Percentiles rank a stretch among this genome's conserved stretches.
These are phyloP conservation scores for Botrytis sinoallii DNA, from an alignment of 2,329 filamentous ascomycete species.

Conservation along the genomic window DNA sequence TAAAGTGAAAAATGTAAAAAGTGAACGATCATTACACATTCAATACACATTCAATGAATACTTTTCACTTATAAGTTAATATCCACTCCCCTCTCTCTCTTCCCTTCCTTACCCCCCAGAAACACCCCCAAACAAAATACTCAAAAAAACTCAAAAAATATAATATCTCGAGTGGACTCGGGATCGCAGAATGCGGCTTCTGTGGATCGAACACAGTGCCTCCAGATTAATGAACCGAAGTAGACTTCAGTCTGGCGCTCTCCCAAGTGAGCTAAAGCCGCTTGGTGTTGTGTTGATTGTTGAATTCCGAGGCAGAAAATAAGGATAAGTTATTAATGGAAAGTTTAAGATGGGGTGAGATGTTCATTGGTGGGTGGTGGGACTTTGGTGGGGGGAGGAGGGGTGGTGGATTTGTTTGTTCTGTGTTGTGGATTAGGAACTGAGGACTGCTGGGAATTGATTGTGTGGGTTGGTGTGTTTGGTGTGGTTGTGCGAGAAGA, in stretches of 20 bases:
- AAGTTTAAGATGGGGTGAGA: no score
- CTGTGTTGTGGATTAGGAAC: no score
- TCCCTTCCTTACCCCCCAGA: no score
- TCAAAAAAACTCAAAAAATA: not conserved
- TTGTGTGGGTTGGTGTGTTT: no score
- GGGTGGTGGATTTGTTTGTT: no score
- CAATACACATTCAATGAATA: not conserved
- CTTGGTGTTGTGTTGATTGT: not conserved
- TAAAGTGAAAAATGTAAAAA: not conserved
- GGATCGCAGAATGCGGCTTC: conserved; percentile 11
- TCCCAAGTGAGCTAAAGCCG: conserved; percentile 13
- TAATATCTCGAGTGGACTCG: not conserved
- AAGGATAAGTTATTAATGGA: accelerated
- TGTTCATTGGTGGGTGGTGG: no score
- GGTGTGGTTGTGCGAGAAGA: no score
- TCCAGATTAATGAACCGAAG: conserved; percentile 4
- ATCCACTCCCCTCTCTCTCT: not conserved
- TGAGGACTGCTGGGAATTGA: no score
- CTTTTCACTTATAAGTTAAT: not conserved
- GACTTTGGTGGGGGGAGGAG: no score
- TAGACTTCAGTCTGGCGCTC: conserved; percentile 3
- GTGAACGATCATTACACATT: not conserved
- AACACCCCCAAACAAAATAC: no score
- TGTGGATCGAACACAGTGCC: conserved; percentile 12
- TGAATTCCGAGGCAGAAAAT: accelerated